A percentile compares a stretch with the other conserved stretches of the same genome.
Evolutionary conservation across 2,329 filamentous ascomycete species (phyloP).

Genomic region (Xylaria sp.): DNA sequence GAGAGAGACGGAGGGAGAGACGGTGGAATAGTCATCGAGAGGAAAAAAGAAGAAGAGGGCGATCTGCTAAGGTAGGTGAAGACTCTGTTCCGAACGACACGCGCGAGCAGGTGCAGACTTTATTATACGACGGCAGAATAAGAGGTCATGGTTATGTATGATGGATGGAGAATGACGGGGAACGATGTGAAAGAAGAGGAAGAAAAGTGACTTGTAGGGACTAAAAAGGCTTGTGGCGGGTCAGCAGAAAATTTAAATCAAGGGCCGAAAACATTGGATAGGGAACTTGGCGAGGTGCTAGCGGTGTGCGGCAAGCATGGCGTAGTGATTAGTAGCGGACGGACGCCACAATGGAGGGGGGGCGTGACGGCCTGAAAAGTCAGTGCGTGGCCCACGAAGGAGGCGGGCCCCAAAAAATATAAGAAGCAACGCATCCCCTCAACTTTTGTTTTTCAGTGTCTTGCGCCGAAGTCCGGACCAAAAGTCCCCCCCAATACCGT

Average conservation of each 20-base stretch:
- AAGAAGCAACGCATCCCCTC: constrained; percentile 51
- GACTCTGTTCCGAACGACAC: too few relatives aligned
- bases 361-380: constrained; percentile 29
- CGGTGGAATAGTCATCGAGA: too few relatives aligned
- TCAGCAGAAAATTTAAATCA: constrained; percentile 29
- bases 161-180: constrained; percentile 1
- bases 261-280: constrained; percentile 20
- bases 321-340: constrained; percentile 28
- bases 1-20: too few relatives aligned
- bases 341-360: constrained; percentile 32
- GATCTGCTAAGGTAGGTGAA: too few relatives aligned
- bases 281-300: neutral
- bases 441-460: constrained; percentile 43
- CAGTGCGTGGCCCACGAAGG: constrained; percentile 27
- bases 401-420: constrained; percentile 45
- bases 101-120: too few relatives aligned
- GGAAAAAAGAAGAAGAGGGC: too few relatives aligned
- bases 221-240: constrained; percentile 24
- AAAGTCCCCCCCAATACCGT: constrained; percentile 39
- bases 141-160: neutral
- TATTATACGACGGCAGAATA: neutral
- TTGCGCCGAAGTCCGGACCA: constrained; percentile 53
- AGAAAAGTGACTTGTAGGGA: constrained; percentile 30
- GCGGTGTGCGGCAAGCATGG: constrained; percentile 25
- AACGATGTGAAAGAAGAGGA: constrained; percentile 10